Evolutionary conservation across 495 filamentous ascomycete genomes (phyloP).

Genomic region (Penicillium antarcticum): DNA sequence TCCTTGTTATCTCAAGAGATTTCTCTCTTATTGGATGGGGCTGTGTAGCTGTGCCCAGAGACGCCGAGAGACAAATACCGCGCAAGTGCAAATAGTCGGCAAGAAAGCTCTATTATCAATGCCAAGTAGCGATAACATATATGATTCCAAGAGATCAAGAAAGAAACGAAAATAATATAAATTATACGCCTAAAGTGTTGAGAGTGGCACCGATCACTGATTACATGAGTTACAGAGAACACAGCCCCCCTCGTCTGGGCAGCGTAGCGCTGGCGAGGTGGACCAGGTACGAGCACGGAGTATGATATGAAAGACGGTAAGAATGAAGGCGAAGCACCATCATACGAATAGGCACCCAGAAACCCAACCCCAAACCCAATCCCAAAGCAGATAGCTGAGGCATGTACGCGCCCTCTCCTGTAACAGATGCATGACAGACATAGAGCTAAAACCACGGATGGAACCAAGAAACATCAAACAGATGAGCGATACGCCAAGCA

Average conservation of each 20-base stretch:
- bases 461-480: neutral
- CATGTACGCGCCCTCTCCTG: constrained; percentile 12
- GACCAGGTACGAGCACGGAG: too few relatives aligned
- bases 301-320: too few relatives aligned
- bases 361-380: neutral
- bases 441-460: neutral
- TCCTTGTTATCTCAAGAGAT: neutral
- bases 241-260: neutral
- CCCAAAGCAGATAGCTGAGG: neutral
- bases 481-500: neutral
- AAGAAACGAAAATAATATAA: neutral
- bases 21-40: neutral
- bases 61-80: neutral
- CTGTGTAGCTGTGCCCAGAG: constrained; percentile 9
- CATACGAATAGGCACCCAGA: neutral
- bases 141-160: neutral
- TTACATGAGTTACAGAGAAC: neutral
- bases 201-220: neutral
- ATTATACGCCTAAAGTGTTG: neutral
- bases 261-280: too few relatives aligned
- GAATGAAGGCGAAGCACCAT: neutral
- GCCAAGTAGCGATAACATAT: constrained; percentile 3
- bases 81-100: neutral
- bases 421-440: neutral
- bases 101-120: neutral